Evolutionary conservation across 208 protist species (phyloP), one percentile per base, ranked within the genome.

Genomic region (Angomonas desouzai): DNA sequence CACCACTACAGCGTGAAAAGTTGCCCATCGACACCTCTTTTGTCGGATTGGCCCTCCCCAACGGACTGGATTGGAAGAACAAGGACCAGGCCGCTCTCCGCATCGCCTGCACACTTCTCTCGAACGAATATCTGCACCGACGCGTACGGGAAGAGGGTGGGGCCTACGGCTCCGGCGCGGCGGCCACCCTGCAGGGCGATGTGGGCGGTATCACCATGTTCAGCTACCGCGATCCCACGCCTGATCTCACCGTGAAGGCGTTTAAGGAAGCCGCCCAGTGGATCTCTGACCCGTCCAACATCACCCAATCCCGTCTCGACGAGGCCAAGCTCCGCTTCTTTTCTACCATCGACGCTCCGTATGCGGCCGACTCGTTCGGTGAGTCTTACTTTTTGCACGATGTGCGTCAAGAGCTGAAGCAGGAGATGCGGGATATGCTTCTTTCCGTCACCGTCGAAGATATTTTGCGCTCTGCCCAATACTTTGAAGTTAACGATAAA

Each of bases 261-360:
- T 93, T 97, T 57, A 51, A 74, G 20, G 83, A 93, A 59, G 81
- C 81, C 1, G 78, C 67, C 0, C 66, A 72, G 47, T 95, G 87
- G 85, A 72, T 94, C 38, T 58, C 73, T 23, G 74, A 81, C 36
- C 55, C 62, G 1, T 70, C 40, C 20, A 87, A 94, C 74, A 55
- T 96, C 43, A 87, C 81, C 22, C 57, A 74, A 33, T 65, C 72
- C 36, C 59, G 74, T 49, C 67, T 97, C 18, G 79, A 87, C 32
- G 89, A 97, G 76, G 87, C 89, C 20, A 94, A 95, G 60, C 76
- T 97, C 63, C 81, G 89, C 13, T 72, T 95, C 23, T 96, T 97
- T 74, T 68, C 86, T 10, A 72, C 70, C 11, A 81, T 94, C 68
- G 92, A 97, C 68, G 79, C 92, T 6, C 92, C 92, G 4, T 92